Conservation (phyloP, 805 yeast genomes). For the Isabelozyma gotoi region DNA sequence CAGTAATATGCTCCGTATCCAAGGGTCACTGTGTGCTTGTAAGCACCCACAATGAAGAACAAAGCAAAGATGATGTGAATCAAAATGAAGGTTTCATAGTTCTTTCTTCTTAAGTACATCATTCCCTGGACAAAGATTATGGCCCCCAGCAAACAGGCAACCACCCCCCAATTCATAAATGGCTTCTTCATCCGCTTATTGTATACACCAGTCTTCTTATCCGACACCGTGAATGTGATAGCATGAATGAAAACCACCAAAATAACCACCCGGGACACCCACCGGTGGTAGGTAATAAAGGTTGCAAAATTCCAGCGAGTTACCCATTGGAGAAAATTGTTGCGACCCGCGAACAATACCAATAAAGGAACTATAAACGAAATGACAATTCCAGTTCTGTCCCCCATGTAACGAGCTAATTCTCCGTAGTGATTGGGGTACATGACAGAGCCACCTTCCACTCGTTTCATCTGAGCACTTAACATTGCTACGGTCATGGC, state of each 20-base stretch:
- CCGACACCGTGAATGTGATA: conserved; percentile 47
- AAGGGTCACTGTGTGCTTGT: conserved; percentile 16
- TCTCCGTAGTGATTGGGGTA: conserved; percentile 12
- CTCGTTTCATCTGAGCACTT: conserved; percentile 15
- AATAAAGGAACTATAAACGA: conserved; percentile 53
- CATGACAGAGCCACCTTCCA: conserved; percentile 25
- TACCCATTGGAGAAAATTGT: conserved; percentile 55
- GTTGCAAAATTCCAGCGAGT: conserved; percentile 59
- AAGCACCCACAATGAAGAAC: conserved; percentile 21
- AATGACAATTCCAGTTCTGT: conserved; percentile 30
- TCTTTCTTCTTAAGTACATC: conserved; percentile 17
- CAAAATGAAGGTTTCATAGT: conserved; percentile 23
- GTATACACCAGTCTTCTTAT: conserved; percentile 21
- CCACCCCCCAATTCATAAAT: conserved; percentile 20
- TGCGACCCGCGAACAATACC: conserved; percentile 62
- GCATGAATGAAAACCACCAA: conserved; percentile 52
- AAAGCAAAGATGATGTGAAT: conserved; percentile 24
- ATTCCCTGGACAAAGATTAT: conserved; percentile 18
- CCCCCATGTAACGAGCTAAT: conserved; percentile 15
- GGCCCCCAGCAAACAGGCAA: conserved; percentile 13
- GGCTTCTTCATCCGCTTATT: conserved; percentile 11
- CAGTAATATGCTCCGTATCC: conserved; percentile 13
- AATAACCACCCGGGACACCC: conserved; percentile 52
- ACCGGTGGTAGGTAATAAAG: conserved; percentile 59
- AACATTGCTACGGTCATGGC: conserved; percentile 22